phyloP scores from a whole-genome alignment of 139 green algal genomes.

The Tetradesmus lagerheimii region DNA sequence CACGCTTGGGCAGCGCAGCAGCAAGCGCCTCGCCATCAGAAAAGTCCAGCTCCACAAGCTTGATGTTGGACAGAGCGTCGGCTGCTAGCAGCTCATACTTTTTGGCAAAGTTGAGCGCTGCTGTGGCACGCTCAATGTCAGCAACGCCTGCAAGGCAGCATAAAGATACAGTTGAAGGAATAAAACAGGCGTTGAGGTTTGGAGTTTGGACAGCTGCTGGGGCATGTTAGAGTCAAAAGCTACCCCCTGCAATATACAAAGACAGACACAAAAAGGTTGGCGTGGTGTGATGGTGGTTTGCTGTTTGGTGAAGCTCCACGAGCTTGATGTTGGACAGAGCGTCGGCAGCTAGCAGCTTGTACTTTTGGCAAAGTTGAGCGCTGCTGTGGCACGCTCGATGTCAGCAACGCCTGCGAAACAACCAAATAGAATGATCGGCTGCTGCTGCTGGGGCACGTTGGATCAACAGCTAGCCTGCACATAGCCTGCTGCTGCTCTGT shows the following conservation, averaged over 20 bases:
- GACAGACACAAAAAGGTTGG: too few relatives aligned
- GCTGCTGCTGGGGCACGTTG: too few relatives aligned
- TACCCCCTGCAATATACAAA: too few relatives aligned
- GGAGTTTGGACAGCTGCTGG: too few relatives aligned
- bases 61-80: slow-evolving; percentile 2
- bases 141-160: slow-evolving; percentile 29
- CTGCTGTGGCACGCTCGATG: not conserved
- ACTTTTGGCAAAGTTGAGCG: slow-evolving; percentile 17
- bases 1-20: slow-evolving; percentile 4
- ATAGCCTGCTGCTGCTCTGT: too few relatives aligned
- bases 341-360: slow-evolving; percentile 26
- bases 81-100: slow-evolving; percentile 35
- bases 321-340: slow-evolving; percentile 19
- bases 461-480: too few relatives aligned
- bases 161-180: too few relatives aligned
- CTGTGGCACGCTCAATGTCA: slow-evolving; percentile 36
- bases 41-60: slow-evolving; percentile 42
- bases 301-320: too few relatives aligned
- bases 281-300: too few relatives aligned
- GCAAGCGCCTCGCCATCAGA: not conserved
- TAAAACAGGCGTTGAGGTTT: too few relatives aligned
- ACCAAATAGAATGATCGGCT: too few relatives aligned
- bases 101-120: slow-evolving; percentile 37
- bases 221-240: too few relatives aligned
- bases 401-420: not conserved